Evolutionary conservation across 1,284 basidiomycete genomes (phyloP).

Genomic region (Rhodotorula sp.): DNA sequence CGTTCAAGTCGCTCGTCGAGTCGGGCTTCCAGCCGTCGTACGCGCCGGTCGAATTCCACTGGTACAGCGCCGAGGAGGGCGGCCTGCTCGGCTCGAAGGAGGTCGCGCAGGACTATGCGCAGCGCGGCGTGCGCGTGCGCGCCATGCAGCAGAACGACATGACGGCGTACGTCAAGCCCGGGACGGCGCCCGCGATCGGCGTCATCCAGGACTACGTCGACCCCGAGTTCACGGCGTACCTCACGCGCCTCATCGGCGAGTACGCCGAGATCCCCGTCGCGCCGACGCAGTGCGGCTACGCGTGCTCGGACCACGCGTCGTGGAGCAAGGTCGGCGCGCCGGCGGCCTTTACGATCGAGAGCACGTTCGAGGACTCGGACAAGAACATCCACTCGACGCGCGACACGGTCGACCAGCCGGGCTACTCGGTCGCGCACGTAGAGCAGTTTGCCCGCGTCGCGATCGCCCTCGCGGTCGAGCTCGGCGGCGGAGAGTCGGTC

Average conservation of each 20-base stretch:
- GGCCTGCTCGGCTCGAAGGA: conserved; percentile 95
- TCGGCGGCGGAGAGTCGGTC: conserved; percentile 30
- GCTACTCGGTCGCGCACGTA: conserved; percentile 69
- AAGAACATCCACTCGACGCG: conserved; percentile 68
- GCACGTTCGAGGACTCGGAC: conserved; percentile 35
- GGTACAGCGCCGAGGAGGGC: conserved; percentile 53
- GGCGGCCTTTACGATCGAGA: conserved; percentile 49
- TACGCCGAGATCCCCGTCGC: conserved; percentile 58
- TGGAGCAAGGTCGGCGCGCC: conserved; percentile 52
- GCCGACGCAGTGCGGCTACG: conserved; percentile 78
- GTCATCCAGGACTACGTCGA: conserved; percentile 88
- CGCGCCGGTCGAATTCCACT: conserved; percentile 88
- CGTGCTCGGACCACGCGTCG: conserved; percentile 71
- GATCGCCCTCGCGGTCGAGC: conserved; percentile 31
- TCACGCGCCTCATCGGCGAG: conserved; percentile 66
- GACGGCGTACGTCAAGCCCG: conserved; percentile 68
- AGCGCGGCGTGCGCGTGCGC: conserved; percentile 31
- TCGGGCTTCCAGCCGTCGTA: conserved; percentile 70
- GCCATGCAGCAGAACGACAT: conserved; percentile 69
- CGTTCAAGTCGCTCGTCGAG: conserved; percentile 78
- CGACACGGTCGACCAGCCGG: conserved; percentile 75
- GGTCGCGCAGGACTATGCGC: conserved; percentile 71
- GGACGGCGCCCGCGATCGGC: conserved; percentile 82
- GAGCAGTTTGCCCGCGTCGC: conserved; percentile 31
- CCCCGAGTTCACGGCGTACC: conserved; percentile 68